A percentile compares a stretch with the other conserved stretches of the same genome.
phyloP scores from a whole-genome alignment of 352 stramenopile genomes.

The Hyaloperonospora brassicae region DNA sequence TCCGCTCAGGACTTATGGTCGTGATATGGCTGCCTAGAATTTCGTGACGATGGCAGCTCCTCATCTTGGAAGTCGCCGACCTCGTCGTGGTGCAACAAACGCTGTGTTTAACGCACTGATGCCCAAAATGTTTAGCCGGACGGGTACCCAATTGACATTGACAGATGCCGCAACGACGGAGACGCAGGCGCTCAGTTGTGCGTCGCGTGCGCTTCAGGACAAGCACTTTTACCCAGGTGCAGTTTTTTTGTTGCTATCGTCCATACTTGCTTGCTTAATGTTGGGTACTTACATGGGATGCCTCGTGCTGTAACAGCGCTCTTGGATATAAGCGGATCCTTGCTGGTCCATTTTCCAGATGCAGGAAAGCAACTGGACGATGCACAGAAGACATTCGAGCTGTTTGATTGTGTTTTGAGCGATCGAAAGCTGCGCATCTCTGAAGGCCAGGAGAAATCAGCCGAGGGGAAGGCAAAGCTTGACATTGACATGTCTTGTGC shows the following conservation, averaged over 20 bases:
- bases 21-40: too few species aligned
- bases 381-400: conserved; percentile 24
- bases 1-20: too few species aligned
- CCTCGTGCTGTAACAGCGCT: too few species aligned
- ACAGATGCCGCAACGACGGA: conserved; percentile 43
- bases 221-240: conserved; percentile 28
- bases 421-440: conserved; percentile 31
- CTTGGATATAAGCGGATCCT: conserved; percentile 21
- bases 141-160: conserved; percentile 55
- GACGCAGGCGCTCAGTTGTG: conserved; percentile 33
- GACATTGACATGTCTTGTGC: conserved; percentile 34
- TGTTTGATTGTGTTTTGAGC: conserved; percentile 31
- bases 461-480: conserved; percentile 17
- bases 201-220: conserved; percentile 13
- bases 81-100: conserved; percentile 50
- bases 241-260: too few species aligned
- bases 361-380: conserved; percentile 5
- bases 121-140: conserved; percentile 65
- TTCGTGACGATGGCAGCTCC: conserved; percentile 72
- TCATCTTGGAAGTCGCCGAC: conserved; percentile 66
- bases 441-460: conserved; percentile 17
- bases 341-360: conserved; percentile 24
- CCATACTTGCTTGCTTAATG: too few species aligned
- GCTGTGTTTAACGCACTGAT: conserved; percentile 56
- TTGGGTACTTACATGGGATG: too few species aligned